Percentiles rank a stretch among this genome's conserved stretches.
These are phyloP conservation scores for Dendrobium nobile DNA, from an alignment of 106 monocot species.

Conservation along the genomic window DNA sequence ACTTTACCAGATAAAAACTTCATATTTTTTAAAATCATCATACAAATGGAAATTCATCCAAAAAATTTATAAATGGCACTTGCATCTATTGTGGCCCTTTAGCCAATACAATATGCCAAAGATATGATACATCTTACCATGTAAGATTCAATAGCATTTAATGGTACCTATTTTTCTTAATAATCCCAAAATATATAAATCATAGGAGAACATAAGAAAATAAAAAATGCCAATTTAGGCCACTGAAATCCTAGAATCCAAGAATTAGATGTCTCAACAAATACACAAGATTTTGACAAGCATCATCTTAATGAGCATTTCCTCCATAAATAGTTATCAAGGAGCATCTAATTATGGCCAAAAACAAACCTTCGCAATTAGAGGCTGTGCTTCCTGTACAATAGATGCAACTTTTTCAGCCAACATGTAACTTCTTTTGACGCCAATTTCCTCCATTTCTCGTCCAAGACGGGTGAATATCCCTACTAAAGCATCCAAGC, in stretches of 20 bases:
- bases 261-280: not conserved
- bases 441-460: slow-evolving; percentile 87
- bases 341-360: not conserved
- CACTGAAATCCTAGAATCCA: not conserved
- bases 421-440: slow-evolving; percentile 57
- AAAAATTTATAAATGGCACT: not conserved
- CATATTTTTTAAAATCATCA: not conserved
- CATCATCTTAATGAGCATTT: not conserved
- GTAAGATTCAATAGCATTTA: not conserved
- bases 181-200: not conserved
- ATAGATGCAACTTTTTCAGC: slow-evolving; percentile 81
- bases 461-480: slow-evolving; percentile 88
- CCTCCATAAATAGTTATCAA: not conserved
- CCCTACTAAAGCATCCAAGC: slow-evolving; percentile 90
- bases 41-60: not conserved
- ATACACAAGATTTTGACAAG: not conserved
- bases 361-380: slow-evolving; percentile 61
- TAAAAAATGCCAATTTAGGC: not conserved
- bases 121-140: not conserved
- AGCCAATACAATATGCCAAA: not conserved
- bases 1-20: not conserved
- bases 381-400: slow-evolving; percentile 79
- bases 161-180: not conserved
- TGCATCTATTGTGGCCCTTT: not conserved
- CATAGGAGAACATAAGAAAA: not conserved